A percentile compares a stretch with the other conserved stretches of the same genome.
Conservation (phyloP, 352 stramenopile genomes). For the Saprolegnia diclina region DNA sequence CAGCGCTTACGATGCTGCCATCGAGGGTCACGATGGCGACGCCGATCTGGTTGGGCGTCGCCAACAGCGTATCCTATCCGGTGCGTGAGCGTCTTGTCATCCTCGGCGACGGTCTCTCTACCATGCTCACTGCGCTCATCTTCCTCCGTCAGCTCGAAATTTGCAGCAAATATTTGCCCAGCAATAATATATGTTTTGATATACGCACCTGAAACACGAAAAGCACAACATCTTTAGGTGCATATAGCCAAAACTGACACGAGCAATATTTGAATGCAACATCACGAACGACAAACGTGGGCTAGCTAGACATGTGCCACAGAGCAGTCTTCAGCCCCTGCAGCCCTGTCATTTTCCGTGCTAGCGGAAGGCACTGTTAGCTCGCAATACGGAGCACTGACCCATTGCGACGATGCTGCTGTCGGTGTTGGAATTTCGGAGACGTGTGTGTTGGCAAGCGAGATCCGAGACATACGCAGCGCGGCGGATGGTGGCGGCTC, state of each 20-base stretch:
- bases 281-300: no score
- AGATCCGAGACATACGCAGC: background rate
- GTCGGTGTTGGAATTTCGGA: constrained; percentile 4
- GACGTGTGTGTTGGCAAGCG: constrained; percentile 8
- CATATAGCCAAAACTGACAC: background rate
- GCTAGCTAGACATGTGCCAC: no score
- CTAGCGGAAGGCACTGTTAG: background rate
- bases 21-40: constrained; percentile 56
- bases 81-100: background rate
- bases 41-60: constrained; percentile 37
- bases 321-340: no score
- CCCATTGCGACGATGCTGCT: background rate
- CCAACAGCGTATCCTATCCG: constrained; percentile 18
- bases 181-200: no score
- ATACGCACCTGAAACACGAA: constrained; percentile 4
- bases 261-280: background rate
- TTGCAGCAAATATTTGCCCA: background rate
- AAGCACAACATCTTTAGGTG: background rate
- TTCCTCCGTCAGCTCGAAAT: background rate
- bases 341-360: no score
- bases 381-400: constrained; percentile 16
- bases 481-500: background rate
- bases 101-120: background rate
- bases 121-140: constrained; percentile 13
- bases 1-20: constrained; percentile 55